Evolutionary conservation across 306 rosid genomes (phyloP).

Genomic region (Hippophae rhamnoides): DNA sequence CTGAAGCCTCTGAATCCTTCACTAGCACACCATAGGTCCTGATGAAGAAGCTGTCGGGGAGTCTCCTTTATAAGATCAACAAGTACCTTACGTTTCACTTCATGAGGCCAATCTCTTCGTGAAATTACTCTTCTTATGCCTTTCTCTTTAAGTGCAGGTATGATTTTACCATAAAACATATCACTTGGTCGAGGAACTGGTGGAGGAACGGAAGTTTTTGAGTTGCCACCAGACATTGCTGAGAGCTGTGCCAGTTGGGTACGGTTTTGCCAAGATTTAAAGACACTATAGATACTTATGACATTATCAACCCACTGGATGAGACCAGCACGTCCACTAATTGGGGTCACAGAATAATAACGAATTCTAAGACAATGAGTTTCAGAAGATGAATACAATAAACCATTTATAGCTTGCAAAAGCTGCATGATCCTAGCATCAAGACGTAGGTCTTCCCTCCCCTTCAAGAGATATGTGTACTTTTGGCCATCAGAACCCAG

Average conservation of each 20-base stretch:
- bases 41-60: constrained; percentile 83
- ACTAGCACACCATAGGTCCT: constrained; percentile 95
- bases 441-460: constrained; percentile 95
- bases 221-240: constrained; percentile 44
- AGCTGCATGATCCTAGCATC: constrained; percentile 97
- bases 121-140: constrained; percentile 97
- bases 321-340: constrained; percentile 91
- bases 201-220: constrained; percentile 65
- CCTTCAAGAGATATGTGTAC: constrained; percentile 88
- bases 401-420: constrained; percentile 83
- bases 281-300: constrained; percentile 79
- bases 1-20: constrained; percentile 93
- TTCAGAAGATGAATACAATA: constrained; percentile 69
- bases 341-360: constrained; percentile 95
- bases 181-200: constrained; percentile 97
- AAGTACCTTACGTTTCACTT: constrained; percentile 87
- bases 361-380: constrained; percentile 68
- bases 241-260: constrained; percentile 63
- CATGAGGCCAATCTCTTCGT: constrained; percentile 98
- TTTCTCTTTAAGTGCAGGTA: constrained; percentile 97
- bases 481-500: constrained; percentile 87
- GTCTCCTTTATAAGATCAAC: constrained; percentile 91
- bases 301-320: constrained; percentile 95
- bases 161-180: constrained; percentile 97
- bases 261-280: constrained; percentile 93